Base-by-base conservation (phyloP, 225 moss, liverwort and hornwort genomes). In the Marchantia polymorpha region DNA sequence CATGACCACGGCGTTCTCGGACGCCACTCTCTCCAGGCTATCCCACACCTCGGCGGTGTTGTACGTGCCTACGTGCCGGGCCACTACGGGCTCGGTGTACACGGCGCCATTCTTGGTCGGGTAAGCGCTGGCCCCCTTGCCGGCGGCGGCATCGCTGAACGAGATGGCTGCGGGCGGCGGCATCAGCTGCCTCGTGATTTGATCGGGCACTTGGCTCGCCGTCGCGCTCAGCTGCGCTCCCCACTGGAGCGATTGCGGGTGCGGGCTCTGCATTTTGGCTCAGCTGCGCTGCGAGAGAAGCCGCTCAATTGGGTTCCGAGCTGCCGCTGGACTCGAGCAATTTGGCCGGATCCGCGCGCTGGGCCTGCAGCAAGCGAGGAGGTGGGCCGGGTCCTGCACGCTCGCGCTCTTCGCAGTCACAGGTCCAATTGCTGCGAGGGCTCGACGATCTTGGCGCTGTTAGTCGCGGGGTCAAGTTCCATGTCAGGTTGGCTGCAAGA, bases 1-100 rank as follows among this genome's bases (percentile, higher is more conserved):
- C 87, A 84, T 87, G 7, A 87, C 87, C 52, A 87, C 87, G n/a
- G 87, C 87, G 80, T 87, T 87, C 64, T 87, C 87, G 19, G 87
- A 84, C 60, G 87, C 87, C 48, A 87, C 82, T 70, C 82, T 82
- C 80, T 87, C 82, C 79, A 87, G 72, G 79, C 81, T 87, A 66
- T 84, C 84, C 87, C 84, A 87, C 14, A 84, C 84, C 50, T 87
- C 77, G 65, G 74, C 79, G 29, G 76, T 77, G 81, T 69, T 74
- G 69, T 67, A 77, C 30, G 53, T 75, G 16, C 26, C 56, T 69
- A 52, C 47, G 39, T 64, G 75, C 22, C 76, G 48, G 17, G 7
- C 80, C 49, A 48, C 54, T 52, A 22, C 50, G 14, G 64, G 26
- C 49, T 77, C 80, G 17, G 29, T 68, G 73, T 59, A 49, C 0